Evolutionary conservation across 139 green algal species (phyloP).

Genomic region (Zygnema circumcarinatum): DNA sequence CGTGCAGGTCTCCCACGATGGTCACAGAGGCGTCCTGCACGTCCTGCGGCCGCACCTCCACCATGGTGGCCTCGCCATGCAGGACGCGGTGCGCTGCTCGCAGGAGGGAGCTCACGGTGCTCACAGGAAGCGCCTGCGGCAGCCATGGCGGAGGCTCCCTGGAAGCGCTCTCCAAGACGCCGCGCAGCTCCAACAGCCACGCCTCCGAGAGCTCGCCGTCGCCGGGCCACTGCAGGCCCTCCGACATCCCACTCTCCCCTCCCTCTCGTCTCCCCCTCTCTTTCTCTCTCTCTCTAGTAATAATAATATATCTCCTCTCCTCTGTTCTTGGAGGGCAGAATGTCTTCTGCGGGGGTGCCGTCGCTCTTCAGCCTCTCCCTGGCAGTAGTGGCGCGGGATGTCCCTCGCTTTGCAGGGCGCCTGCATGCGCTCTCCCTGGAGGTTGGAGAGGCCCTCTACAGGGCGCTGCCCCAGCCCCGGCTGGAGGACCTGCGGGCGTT

Average conservation of each 20-base stretch:
- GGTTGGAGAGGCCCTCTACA: neutral
- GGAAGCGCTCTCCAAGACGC: neutral
- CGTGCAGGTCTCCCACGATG: constrained; percentile 92
- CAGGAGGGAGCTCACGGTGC: constrained; percentile 9
- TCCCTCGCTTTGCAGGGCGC: neutral
- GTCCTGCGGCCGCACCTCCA: constrained; percentile 6
- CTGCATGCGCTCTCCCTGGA: neutral
- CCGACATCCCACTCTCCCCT: too few relatives aligned
- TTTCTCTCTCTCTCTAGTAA: too few relatives aligned
- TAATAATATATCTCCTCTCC: too few relatives aligned
- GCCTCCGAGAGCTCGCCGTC: neutral
- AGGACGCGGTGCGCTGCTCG: constrained; percentile 8
- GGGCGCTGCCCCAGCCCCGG: neutral
- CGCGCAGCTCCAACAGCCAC: neutral
- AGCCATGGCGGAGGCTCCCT: constrained; percentile 15
- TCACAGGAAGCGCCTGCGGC: neutral
- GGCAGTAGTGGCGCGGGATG: neutral
- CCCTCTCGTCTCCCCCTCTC: too few relatives aligned
- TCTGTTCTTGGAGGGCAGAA: too few relatives aligned
- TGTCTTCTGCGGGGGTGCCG: too few relatives aligned
- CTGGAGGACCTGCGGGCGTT: neutral
- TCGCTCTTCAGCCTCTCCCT: neutral
- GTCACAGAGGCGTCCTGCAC: constrained; percentile 26
- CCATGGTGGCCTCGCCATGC: constrained; percentile 23
- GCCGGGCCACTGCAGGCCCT: too few relatives aligned